Base-by-base conservation (phyloP, 2,329 filamentous ascomycete genomes). In the Grosmannia clavigera region DNA sequence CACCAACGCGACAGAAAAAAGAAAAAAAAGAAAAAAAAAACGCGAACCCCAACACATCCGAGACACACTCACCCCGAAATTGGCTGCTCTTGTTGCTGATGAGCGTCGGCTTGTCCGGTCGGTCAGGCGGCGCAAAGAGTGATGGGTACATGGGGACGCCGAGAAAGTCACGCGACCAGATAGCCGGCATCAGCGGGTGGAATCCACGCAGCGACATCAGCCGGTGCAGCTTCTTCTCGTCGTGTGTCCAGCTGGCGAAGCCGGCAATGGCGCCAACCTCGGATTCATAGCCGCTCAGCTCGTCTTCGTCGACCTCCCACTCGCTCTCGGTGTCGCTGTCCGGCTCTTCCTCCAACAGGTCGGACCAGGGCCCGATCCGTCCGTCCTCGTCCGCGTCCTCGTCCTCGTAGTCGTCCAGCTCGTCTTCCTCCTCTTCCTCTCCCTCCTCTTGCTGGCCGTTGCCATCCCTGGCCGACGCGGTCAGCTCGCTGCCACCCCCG, bases 171-270 rank as follows among this genome's bases (percentile, higher is more conserved):
- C 68, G 61, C 40, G 61, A 62, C 71, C 71, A 73, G 14, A 62
- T 64, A 3, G 67, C 68, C 12, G 69, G 68, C 58, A 73, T 65
- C 64, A 73, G 67, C 5, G 71, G 70, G 58, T 72, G 70, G 38
- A 67, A 63, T 2, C 71, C 71, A 53, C 70, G 69, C 61, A 73
- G 67, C 19, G 67, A 68, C 27, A 72, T 64, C 55, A 73, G 65
- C 52, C 68, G 70, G 64, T 73, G 70, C 25, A 72, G 63, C 22
- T 65, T 67, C 14, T 59, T 62, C 57, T 72, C 70, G 48, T 71
- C 68, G 6, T 50, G 59, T n/a, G 69, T 69, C 71, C 71, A 73
- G 4, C 48, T 29, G 6, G 65, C 59, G 48, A 66, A 66, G 35
- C 63, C 65, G 2, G 59, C 60, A 14, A 66, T 62, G 0, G 40